Evolutionary conservation across 495 filamentous ascomycete species (phyloP), one percentile per base, ranked within the genome.

Genomic region (Neurospora sp.): DNA sequence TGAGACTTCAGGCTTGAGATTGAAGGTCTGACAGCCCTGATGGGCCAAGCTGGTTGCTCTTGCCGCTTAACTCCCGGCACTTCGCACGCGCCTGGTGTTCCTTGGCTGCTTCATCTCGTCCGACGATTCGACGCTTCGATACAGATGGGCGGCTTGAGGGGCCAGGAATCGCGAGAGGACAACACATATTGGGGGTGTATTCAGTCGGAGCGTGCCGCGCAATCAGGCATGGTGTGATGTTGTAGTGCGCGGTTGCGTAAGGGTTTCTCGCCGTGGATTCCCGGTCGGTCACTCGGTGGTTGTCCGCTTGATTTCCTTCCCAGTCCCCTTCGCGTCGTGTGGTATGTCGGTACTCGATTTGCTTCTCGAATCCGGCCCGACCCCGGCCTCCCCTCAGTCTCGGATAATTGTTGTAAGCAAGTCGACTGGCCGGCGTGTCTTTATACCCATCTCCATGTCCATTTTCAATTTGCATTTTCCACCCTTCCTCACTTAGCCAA

Each of bases 401-500:
- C 41, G 41, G 16, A 42, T 18, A 8, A 3, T 42, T 42, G 41
- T 42, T 42, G 41, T 18, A 42, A 7, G 41, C 41, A 18, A 18
- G 41, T 42, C 41, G 16, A 18, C 41, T 42, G 41, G 16, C 40
- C 14, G 14, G 40, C 40, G 40, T 41, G 40, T 41, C 5, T 41
- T 41, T 5, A 41, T 41, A 16, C 41, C 41, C 5, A 42, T 16
- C 4, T 41, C 42, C 40, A 41, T 18, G 16, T 44, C n/a, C 20
- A 14, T 48, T 71, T 18, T 38, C 41, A 18, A 18, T 42, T 35
- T 35, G 31, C 31, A 35, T 8, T 18, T 18, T 18, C 2, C 41
- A 18, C 6, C 16, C 5, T 6, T 5, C 38, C 70, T 90, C 86
- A 92, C 73, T 82, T 89, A 3, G 96, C 96, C 69, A 98, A 81